A percentile compares a stretch with the other conserved stretches of the same genome.
Evolutionary conservation across 345 rosid species (phyloP).

Genomic region (Balakata baccata): DNA sequence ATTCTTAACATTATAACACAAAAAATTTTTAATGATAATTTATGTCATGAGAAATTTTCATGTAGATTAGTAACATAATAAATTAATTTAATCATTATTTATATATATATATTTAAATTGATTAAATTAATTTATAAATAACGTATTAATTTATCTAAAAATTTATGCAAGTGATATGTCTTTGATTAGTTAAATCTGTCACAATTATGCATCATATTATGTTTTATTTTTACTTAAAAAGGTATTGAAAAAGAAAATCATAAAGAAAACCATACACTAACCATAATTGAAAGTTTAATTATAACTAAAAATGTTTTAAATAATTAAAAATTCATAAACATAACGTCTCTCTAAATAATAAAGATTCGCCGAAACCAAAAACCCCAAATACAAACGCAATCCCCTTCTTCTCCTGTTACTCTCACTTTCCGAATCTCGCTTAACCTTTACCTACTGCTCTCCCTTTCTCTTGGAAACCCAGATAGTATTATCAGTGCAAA

Average conservation of each 20-base stretch:
- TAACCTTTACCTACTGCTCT: slow-evolving; percentile 13
- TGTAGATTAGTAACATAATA: too few species aligned
- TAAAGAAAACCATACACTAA: slow-evolving; percentile 12
- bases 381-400: slow-evolving; percentile 8
- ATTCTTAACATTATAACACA: too few species aligned
- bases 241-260: too few species aligned
- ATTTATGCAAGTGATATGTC: too few species aligned
- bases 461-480: slow-evolving; percentile 11
- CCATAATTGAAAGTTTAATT: background rate
- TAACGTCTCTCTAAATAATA: slow-evolving; percentile 27
- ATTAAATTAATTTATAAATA: too few species aligned
- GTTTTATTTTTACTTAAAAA: background rate
- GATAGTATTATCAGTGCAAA: slow-evolving; percentile 1
- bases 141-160: too few species aligned
- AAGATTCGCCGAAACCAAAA: slow-evolving; percentile 37
- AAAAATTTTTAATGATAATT: too few species aligned
- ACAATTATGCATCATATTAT: background rate
- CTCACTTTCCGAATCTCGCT: slow-evolving; percentile 34
- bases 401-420: slow-evolving; percentile 23
- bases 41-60: too few species aligned
- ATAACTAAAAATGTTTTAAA: slow-evolving; percentile 6
- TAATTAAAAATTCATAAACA: slow-evolving; percentile 6
- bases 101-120: too few species aligned
- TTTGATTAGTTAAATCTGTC: background rate
- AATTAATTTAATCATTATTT: too few species aligned